phyloP scores from a whole-genome alignment of 306 rosid genomes.

The Quercus dentata region DNA sequence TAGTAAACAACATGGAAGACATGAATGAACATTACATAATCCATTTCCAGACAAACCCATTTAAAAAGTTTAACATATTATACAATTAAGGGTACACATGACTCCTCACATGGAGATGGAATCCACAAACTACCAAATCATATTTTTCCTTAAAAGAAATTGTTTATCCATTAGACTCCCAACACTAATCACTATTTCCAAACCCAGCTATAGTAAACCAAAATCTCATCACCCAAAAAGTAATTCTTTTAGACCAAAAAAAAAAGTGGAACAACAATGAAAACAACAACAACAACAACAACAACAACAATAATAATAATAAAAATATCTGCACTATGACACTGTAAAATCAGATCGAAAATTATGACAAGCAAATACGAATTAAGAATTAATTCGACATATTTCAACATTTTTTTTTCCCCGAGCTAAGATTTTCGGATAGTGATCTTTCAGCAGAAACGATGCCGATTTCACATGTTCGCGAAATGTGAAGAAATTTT shows the following conservation, averaged over 20 bases:
- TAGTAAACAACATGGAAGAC: not conserved
- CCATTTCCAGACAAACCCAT: not conserved
- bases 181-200: not conserved
- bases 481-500: not conserved
- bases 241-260: too few species aligned
- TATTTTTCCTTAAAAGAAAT: not conserved
- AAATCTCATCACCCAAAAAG: not conserved
- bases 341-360: not conserved
- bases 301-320: not conserved
- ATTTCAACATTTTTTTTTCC: not conserved
- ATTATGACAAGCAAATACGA: not conserved
- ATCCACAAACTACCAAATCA: not conserved
- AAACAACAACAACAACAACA: not conserved
- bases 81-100: not conserved
- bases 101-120: not conserved
- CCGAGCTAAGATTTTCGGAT: not conserved
- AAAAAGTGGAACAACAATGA: too few species aligned
- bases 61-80: not conserved
- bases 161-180: not conserved
- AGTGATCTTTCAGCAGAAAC: not conserved
- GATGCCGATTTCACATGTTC: not conserved
- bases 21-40: not conserved
- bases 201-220: not conserved
- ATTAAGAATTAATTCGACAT: not conserved
- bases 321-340: not conserved